These are phyloP conservation scores for Lodderomyces metapsilosis DNA, from an alignment of 1,139 yeast species.

Conservation along the genomic window DNA sequence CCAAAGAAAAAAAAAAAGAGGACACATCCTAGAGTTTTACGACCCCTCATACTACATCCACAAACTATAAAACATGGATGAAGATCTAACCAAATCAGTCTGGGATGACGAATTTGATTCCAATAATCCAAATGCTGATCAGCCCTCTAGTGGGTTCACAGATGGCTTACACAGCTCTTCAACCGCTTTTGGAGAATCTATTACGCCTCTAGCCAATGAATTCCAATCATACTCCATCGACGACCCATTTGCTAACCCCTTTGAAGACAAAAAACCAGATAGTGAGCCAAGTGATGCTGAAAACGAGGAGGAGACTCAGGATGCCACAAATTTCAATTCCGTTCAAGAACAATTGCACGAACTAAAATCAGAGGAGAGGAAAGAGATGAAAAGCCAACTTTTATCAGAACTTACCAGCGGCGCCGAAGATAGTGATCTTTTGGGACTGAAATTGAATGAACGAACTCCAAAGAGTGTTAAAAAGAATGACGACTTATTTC, in stretches of 20 bases:
- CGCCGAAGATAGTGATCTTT: slow-evolving; percentile 19
- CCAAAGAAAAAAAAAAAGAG: neutral
- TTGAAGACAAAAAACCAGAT: slow-evolving; percentile 14
- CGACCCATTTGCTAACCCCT: slow-evolving; percentile 18
- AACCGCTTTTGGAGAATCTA: slow-evolving; percentile 14
- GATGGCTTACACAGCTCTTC: slow-evolving; percentile 10
- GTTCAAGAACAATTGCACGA: slow-evolving; percentile 35
- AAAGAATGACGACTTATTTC: slow-evolving; percentile 31
- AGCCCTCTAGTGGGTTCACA: neutral
- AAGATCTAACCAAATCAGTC: slow-evolving; percentile 37
- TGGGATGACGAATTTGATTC: slow-evolving; percentile 35
- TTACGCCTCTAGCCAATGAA: slow-evolving; percentile 23
- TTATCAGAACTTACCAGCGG: slow-evolving; percentile 37
- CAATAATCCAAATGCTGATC: slow-evolving; percentile 12
- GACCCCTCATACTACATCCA: no score
- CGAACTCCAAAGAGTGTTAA: slow-evolving; percentile 19
- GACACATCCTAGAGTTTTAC: no score
- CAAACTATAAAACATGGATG: slow-evolving; percentile 11
- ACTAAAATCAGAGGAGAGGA: slow-evolving; percentile 32
- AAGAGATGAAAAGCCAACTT: slow-evolving; percentile 35
- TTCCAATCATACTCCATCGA: slow-evolving; percentile 25
- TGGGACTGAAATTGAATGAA: slow-evolving; percentile 21
- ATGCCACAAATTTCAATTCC: slow-evolving; percentile 16
- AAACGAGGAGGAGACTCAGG: slow-evolving; percentile 15
- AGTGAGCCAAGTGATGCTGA: slow-evolving; percentile 23